Evolutionary conservation across 2,329 filamentous ascomycete genomes (phyloP).

Genomic region (Colletotrichum paranaense): DNA sequence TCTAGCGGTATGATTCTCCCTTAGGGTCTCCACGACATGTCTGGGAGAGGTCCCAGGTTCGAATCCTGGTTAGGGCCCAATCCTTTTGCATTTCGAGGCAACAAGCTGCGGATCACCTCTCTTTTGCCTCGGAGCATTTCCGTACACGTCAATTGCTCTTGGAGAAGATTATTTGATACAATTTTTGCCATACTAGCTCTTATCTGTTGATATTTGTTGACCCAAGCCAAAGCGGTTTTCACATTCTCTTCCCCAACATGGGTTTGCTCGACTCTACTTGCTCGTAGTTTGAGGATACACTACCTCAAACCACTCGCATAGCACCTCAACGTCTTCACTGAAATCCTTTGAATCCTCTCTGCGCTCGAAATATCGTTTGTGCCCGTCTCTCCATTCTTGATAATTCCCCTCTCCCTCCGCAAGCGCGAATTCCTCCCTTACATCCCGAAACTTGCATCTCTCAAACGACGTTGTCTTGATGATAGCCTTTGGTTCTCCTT

Average conservation of each 20-base stretch:
- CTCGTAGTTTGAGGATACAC: background rate
- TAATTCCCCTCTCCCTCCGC: background rate
- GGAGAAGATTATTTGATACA: no score
- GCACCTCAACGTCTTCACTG: background rate
- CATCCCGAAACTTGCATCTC: background rate
- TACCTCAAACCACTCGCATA: conserved; percentile 5
- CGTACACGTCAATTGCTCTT: no score
- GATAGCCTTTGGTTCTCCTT: background rate
- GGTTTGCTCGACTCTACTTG: background rate
- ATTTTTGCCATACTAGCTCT: no score
- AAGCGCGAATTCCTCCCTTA: background rate
- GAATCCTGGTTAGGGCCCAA: conserved; percentile 15
- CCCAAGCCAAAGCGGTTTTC: no score
- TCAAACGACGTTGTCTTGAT: background rate
- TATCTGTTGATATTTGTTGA: no score
- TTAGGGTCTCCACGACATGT: background rate
- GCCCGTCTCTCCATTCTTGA: background rate
- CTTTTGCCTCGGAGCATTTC: no score
- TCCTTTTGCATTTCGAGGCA: background rate
- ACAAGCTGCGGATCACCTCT: background rate
- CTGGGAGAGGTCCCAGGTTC: conserved; percentile 20
- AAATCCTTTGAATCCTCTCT: background rate
- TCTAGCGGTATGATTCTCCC: conserved; percentile 24
- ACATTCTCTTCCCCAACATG: no score
- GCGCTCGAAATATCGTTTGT: background rate